Evolutionary conservation across 306 rosid genomes (phyloP).

Genomic region (Ceratonia siliqua): DNA sequence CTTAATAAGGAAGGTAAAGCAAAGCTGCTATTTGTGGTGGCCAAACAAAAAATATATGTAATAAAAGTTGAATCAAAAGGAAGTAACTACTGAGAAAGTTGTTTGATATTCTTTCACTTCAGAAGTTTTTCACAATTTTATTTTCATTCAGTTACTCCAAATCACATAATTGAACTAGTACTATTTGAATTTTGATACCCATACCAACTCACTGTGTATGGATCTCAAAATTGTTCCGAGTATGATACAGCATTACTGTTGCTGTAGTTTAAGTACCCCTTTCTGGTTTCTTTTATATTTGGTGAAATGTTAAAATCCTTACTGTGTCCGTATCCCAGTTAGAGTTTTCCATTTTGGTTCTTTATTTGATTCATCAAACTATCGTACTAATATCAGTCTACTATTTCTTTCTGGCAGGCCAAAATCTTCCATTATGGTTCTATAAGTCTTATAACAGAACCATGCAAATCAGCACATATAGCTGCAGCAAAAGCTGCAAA

Average conservation of each 20-base stretch:
- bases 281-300: constrained; percentile 23
- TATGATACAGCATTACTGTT: constrained; percentile 10
- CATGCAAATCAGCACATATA: constrained; percentile 93
- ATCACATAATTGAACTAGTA: neutral
- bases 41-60: constrained; percentile 14
- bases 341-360: constrained; percentile 3
- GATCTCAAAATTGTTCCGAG: constrained; percentile 2
- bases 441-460: constrained; percentile 93
- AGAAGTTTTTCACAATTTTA: constrained; percentile 14
- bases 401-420: constrained; percentile 63
- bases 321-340: constrained; percentile 18
- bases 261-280: constrained; percentile 17
- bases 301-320: constrained; percentile 6
- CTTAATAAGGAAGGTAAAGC: constrained; percentile 73
- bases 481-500: constrained; percentile 93
- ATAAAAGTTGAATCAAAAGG: neutral
- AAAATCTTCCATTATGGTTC: constrained; percentile 90
- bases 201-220: neutral
- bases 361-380: constrained; percentile 10
- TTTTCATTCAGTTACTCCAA: neutral
- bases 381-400: constrained; percentile 22
- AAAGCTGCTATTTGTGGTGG: constrained; percentile 7
- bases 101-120: constrained; percentile 17
- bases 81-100: constrained; percentile 8
- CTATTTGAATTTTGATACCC: constrained; percentile 6